Evolutionary conservation across 2,329 filamentous ascomycete genomes (phyloP).

Genomic region (Diaporthe helianthi): DNA sequence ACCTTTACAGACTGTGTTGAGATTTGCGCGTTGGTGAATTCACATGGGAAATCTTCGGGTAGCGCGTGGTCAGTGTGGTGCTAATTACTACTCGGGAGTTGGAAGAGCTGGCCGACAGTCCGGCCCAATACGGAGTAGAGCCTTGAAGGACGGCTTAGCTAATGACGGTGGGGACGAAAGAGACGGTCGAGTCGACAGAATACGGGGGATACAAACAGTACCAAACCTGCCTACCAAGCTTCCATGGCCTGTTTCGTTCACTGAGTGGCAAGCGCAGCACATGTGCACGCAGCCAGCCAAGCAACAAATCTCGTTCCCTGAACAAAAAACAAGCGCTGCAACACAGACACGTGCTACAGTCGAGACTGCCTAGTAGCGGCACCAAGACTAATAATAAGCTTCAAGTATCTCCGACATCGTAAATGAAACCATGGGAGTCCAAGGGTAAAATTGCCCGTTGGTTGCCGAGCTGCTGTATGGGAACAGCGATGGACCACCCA

Average conservation of each 20-base stretch:
- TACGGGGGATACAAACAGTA: no score
- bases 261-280: no score
- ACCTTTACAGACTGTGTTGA: no score
- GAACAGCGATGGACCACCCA: constrained; percentile 1
- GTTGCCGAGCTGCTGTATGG: background rate
- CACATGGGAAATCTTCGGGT: constrained; percentile 11
- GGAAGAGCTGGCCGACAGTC: constrained; percentile 14
- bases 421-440: background rate
- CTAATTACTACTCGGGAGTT: no score
- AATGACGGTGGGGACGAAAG: no score
- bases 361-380: background rate
- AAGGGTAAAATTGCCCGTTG: background rate
- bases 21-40: background rate
- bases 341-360: background rate
- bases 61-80: background rate
- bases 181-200: no score
- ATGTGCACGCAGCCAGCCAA: background rate
- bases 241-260: background rate
- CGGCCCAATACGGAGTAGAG: background rate
- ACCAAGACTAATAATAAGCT: background rate
- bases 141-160: background rate
- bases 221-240: background rate
- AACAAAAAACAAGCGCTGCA: background rate
- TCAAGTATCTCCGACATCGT: background rate
- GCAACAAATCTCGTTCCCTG: background rate